phyloP scores from a whole-genome alignment of 306 rosid species.

The Hippophae rhamnoides region DNA sequence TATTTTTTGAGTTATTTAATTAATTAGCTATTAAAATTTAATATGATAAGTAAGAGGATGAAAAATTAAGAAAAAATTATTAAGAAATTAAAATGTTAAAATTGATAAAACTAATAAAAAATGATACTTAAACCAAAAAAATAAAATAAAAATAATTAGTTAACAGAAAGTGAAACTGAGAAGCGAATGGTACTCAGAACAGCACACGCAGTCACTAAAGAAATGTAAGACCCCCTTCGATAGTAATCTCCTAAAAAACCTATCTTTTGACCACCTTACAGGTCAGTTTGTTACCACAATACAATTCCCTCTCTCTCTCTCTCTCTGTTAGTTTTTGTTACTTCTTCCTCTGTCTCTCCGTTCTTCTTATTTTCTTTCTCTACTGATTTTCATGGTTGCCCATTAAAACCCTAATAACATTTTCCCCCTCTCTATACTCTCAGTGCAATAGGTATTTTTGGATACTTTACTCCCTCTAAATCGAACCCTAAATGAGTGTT shows the following conservation, averaged over 20 bases:
- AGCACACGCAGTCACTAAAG: background rate
- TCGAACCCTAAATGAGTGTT: constrained; percentile 5
- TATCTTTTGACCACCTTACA: constrained; percentile 50
- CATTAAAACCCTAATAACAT: constrained; percentile 55
- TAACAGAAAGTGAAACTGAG: background rate
- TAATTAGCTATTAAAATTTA: too few species aligned
- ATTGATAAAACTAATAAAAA: background rate
- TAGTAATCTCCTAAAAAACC: constrained; percentile 63
- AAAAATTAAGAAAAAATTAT: background rate
- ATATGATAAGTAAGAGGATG: too few species aligned
- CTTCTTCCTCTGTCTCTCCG: constrained; percentile 5
- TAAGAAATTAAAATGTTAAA: background rate
- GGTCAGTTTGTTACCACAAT: constrained; percentile 38
- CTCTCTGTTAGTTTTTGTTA: background rate
- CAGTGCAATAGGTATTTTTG: constrained; percentile 39
- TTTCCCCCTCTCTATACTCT: constrained; percentile 10
- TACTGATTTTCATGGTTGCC: constrained; percentile 22
- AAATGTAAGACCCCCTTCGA: constrained; percentile 25
- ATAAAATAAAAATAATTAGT: background rate
- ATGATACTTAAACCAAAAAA: background rate
- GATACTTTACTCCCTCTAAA: constrained; percentile 2
- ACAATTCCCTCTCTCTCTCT: background rate
- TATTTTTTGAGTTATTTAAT: too few species aligned
- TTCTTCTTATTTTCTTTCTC: background rate
- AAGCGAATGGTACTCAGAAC: constrained; percentile 2